Evolutionary conservation across 169 alveolate genomes (phyloP), one percentile per base, ranked within the genome.

Genomic region (Cryptosporidium canis): DNA sequence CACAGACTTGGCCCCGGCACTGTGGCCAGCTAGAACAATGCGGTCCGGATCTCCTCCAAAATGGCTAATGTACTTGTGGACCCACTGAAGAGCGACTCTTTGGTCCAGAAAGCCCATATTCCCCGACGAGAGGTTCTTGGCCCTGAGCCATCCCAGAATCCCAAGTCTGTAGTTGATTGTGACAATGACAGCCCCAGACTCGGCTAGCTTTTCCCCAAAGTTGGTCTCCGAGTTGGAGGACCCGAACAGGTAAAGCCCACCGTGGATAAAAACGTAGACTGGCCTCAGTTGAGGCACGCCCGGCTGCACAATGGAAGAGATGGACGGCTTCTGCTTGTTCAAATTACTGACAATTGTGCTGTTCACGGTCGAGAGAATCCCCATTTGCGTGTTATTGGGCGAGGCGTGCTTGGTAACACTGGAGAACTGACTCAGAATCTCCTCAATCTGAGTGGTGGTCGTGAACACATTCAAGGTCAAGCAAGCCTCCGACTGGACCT

Each of bases 81-180:
- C 66, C 94, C 93, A 92, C 83, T 92, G 61, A 24, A 92, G 61
- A 6, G 93, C 93, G 37, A 87, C 55, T 18, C 91, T 90, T 64
- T 90, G 93, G 51, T 92, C 94, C 68, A 92, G 83, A 48, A 90
- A 85, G 16, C 93, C 93, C 90, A 90, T 90, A 83, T 90, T 90
- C 2, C 85, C 70, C 37, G 77, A 35, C 24, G 87, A 55, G 35
- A 77, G 39, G 18, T 77, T 77, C 44, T 77, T 77, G 16, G 70
- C 61, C 21, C 72, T 77, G 24, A 77, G 21, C 87, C 87, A 92
- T 0, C 94, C 94, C n/a, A 90, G 71, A 1, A 90, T 65, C 2
- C 93, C 93, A 18, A 90, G 33, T 72, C 94, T 68, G 70, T 90
- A 92, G 44, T 58, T 90, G 16, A 90, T 65, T 11, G 92, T 90